These are phyloP conservation scores for Ramularia endophylla DNA, from an alignment of 2,329 filamentous ascomycete species.

Conservation along the genomic window DNA sequence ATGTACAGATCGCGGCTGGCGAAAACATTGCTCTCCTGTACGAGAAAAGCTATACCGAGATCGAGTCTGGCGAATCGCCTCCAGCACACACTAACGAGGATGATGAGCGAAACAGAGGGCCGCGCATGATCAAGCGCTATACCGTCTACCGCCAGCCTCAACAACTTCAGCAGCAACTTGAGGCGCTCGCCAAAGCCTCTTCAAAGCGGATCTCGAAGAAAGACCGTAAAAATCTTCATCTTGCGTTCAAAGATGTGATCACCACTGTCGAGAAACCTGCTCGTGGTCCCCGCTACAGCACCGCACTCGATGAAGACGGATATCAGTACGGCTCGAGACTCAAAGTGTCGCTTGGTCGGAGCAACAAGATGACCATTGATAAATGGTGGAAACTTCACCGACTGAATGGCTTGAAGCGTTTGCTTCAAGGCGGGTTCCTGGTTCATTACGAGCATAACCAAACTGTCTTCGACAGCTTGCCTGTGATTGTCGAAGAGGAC, in stretches of 20 bases:
- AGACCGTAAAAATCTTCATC: slow-evolving; percentile 61
- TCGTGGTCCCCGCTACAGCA: slow-evolving; percentile 60
- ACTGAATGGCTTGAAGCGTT: slow-evolving; percentile 54
- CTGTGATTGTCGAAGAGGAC: slow-evolving; percentile 33
- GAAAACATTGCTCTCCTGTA: slow-evolving; percentile 78
- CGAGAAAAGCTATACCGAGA: slow-evolving; percentile 61
- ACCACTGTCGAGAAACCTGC: slow-evolving; percentile 61
- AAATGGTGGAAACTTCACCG: slow-evolving; percentile 69
- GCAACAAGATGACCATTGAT: slow-evolving; percentile 59
- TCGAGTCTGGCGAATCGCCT: slow-evolving; percentile 50
- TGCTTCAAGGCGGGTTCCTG: slow-evolving; percentile 57
- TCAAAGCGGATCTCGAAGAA: slow-evolving; percentile 60
- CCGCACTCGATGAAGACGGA: slow-evolving; percentile 56
- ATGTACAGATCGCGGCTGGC: slow-evolving; percentile 71
- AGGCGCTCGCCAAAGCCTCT: slow-evolving; percentile 54
- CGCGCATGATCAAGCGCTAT: slow-evolving; percentile 55
- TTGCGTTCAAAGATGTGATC: slow-evolving; percentile 60
- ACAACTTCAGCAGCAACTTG: slow-evolving; percentile 54
- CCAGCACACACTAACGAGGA: slow-evolving; percentile 37
- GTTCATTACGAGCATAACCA: slow-evolving; percentile 58
- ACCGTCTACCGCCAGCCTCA: slow-evolving; percentile 60
- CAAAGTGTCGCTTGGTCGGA: slow-evolving; percentile 52
- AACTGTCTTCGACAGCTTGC: slow-evolving; percentile 55
- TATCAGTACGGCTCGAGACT: slow-evolving; percentile 57
- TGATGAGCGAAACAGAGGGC: slow-evolving; percentile 39